A percentile compares a stretch with the other conserved stretches of the same genome.
Evolutionary conservation across 352 stramenopile species (phyloP).

Genomic region (Phytophthora aleatoria): DNA sequence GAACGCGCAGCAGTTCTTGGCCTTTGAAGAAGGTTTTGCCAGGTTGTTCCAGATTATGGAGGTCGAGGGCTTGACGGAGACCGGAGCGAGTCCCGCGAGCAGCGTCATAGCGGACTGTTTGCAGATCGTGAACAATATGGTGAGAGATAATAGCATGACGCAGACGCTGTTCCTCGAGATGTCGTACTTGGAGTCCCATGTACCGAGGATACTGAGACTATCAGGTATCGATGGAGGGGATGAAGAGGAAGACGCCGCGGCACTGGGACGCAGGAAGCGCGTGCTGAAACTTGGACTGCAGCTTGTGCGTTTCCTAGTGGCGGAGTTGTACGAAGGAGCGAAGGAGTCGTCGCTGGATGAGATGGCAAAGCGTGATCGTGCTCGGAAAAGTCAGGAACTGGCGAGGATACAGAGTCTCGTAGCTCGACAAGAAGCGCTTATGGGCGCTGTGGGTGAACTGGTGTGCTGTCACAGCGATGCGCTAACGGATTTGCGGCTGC

Average conservation of each 20-base stretch:
- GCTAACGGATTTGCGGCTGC: constrained; percentile 60
- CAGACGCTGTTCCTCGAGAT: constrained; percentile 75
- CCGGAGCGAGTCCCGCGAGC: constrained; percentile 30
- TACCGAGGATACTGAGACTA: constrained; percentile 53
- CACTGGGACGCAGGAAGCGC: constrained; percentile 50
- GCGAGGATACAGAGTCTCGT: constrained; percentile 66
- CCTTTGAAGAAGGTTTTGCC: constrained; percentile 80
- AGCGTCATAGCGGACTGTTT: constrained; percentile 73
- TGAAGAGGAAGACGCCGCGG: constrained; percentile 19
- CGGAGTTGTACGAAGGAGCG: constrained; percentile 60
- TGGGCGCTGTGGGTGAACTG: constrained; percentile 70
- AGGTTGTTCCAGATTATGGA: constrained; percentile 83
- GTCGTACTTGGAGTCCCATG: constrained; percentile 55
- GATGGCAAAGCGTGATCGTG: constrained; percentile 52
- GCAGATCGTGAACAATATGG: constrained; percentile 83
- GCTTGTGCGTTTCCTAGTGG: constrained; percentile 69
- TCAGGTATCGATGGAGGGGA: constrained; percentile 26
- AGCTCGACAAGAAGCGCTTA: constrained; percentile 56
- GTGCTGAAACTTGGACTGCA: constrained; percentile 67
- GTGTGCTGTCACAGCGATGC: constrained; percentile 51
- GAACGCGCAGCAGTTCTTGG: constrained; percentile 81
- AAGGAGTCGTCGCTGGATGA: constrained; percentile 55
- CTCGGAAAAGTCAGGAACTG: constrained; percentile 52
- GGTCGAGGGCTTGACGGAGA: constrained; percentile 54
- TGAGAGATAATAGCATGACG: constrained; percentile 79